Base-by-base conservation (phyloP, 83 land plant genomes). In the Isoetes engelmannii region DNA sequence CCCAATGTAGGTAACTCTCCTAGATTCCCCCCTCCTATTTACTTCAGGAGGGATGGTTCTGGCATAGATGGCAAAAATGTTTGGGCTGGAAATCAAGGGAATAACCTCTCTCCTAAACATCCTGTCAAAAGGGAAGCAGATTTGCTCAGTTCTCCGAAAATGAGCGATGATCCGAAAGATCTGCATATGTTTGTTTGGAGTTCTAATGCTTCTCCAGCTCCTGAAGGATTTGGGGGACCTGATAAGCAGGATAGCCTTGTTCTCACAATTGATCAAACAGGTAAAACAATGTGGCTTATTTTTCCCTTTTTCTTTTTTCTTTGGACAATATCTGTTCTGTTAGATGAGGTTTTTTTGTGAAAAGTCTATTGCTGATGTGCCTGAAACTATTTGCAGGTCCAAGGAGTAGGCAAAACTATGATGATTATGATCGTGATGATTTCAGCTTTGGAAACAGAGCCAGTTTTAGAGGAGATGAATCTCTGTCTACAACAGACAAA, bases 151-250 rank as follows among this genome's bases (percentile, higher is more conserved):
- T 59, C 62, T 8, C 62, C 62, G 58, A 57, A 46, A 0, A 73
- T n/a, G 17, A 79, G 72, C 4, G n/a, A n/a, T n/a, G 79, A 83
- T 4, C 83, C 79, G 6, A 81, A 76, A 43, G 87, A 86, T 47
- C 74, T 84, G 44, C 89, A 88, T 71, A 88, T 86, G 92, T 88
- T 88, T 55, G 92, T 88, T 55, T 88, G 92, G 92, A 88, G 92
- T 72, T 87, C 92, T 3, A 87, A 79, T 62, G 80, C 84, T 0
- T 87, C 92, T 13, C 92, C 92, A 48, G 89, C 79, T 45, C 69
- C 76, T 79, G 4, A 84, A 75, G 85, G 75, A 1, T 76, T 85
- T 58, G 84, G 81, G 44, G 83, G 82, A 6, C 37, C 49, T 4
- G 88, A 76, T 41, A 69, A 70, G 64, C 57, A 66, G 45, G 74